phyloP scores from a whole-genome alignment of 257 asterid genomes.

The Lantana camara region DNA sequence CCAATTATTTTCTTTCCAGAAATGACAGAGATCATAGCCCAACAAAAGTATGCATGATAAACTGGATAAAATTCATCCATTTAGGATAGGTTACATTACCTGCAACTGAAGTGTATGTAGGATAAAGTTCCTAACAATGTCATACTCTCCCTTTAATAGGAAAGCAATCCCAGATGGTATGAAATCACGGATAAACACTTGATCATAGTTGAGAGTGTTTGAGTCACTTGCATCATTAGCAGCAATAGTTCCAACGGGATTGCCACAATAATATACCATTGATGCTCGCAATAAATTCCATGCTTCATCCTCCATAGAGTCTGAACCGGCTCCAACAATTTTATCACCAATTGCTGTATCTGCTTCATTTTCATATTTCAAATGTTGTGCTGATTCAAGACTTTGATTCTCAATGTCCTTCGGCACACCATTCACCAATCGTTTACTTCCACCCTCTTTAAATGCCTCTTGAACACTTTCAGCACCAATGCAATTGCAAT shows the following conservation, averaged over 20 bases:
- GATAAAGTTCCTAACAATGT: constrained; percentile 79
- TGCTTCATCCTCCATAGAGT: constrained; percentile 84
- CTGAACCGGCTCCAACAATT: constrained; percentile 34
- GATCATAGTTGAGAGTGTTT: constrained; percentile 77
- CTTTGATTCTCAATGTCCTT: constrained; percentile 31
- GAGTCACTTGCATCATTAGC: constrained; percentile 88
- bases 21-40: constrained; percentile 2
- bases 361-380: constrained; percentile 38
- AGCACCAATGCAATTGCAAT: constrained; percentile 56
- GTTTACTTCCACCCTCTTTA: constrained; percentile 41
- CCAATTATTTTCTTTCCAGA: constrained; percentile 16
- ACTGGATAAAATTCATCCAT: not conserved
- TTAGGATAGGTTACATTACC: constrained; percentile 43
- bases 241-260: constrained; percentile 86
- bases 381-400: constrained; percentile 29
- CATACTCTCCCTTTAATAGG: constrained; percentile 84
- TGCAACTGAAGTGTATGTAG: constrained; percentile 93
- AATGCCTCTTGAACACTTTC: constrained; percentile 45
- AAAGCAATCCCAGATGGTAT: constrained; percentile 90
- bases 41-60: constrained; percentile 12
- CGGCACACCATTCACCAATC: constrained; percentile 38
- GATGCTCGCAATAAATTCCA: constrained; percentile 78
- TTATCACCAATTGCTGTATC: constrained; percentile 38
- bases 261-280: constrained; percentile 72
- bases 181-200: constrained; percentile 87